Percentiles rank a stretch among this genome's conserved stretches.
Conservation (phyloP, 331 rosid genomes). For the Telfairia occidentalis region DNA sequence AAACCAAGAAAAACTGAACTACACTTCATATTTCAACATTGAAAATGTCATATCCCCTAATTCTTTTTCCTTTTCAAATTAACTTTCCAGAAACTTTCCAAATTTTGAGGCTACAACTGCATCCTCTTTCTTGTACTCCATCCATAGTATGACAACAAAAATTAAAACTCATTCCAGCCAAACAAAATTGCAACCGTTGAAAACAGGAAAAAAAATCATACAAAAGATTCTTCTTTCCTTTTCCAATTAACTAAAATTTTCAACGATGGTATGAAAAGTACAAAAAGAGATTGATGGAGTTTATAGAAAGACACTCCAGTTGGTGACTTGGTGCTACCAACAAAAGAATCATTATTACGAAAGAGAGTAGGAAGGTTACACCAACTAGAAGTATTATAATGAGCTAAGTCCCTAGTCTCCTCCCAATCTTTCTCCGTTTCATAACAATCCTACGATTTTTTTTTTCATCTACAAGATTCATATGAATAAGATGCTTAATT, state of each 20-base stretch:
- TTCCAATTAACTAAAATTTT: not conserved
- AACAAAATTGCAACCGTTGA: not conserved
- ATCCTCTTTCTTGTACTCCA: not conserved
- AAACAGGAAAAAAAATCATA: not conserved
- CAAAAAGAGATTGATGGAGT: not conserved
- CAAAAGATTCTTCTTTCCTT: not conserved
- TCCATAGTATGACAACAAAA: not conserved
- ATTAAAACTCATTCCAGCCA: not conserved
- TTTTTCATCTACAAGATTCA: not conserved
- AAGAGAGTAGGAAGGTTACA: not conserved
- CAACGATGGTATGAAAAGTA: not conserved
- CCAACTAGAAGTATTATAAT: not conserved
- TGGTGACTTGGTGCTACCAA: not conserved
- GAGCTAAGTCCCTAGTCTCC: not conserved
- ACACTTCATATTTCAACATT: not conserved
- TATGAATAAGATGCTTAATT: not conserved
- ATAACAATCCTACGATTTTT: not conserved
- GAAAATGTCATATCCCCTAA: not conserved
- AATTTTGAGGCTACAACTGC: not conserved
- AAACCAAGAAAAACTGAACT: not conserved
- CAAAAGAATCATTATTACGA: not conserved
- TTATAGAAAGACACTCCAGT: not conserved
- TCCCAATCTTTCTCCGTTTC: not conserved
- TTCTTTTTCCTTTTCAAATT: not conserved
- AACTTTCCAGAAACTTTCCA: not conserved